phyloP scores from a whole-genome alignment of 2,329 filamentous ascomycete species.

The Ilyonectria destructans region DNA sequence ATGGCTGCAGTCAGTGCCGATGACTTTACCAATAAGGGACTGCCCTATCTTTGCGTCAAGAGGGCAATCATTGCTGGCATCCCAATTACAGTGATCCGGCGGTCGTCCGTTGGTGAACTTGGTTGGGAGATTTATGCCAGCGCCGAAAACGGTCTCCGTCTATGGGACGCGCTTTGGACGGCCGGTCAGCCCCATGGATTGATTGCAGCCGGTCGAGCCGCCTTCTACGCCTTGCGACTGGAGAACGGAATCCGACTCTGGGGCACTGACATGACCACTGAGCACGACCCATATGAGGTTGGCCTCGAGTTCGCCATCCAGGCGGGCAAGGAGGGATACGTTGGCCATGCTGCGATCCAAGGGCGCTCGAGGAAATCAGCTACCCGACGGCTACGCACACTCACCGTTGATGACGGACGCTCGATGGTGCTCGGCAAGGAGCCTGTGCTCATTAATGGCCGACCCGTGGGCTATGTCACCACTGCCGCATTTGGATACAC shows the following conservation, averaged over 20 bases:
- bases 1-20: conserved; percentile 62
- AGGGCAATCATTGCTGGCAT: conserved; percentile 67
- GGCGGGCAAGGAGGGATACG: conserved; percentile 62
- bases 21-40: conserved; percentile 62
- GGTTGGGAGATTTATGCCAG: conserved; percentile 77
- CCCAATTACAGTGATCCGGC: conserved; percentile 69
- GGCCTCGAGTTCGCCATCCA: conserved; percentile 69
- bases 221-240: conserved; percentile 72
- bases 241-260: conserved; percentile 74
- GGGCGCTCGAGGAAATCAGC: conserved; percentile 56
- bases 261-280: conserved; percentile 73
- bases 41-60: conserved; percentile 68
- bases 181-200: conserved; percentile 70
- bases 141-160: conserved; percentile 70
- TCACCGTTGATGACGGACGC: conserved; percentile 70
- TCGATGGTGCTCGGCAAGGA: conserved; percentile 76
- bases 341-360: conserved; percentile 67
- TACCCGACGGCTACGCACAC: conserved; percentile 60
- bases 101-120: conserved; percentile 74
- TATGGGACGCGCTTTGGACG: conserved; percentile 73
- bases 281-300: conserved; percentile 74
- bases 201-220: conserved; percentile 71
- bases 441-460: conserved; percentile 68
- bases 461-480: conserved; percentile 71
- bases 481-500: conserved; percentile 75